These are phyloP conservation scores for Diaporthe eres DNA, from an alignment of 2,329 filamentous ascomycete species.

Conservation along the genomic window DNA sequence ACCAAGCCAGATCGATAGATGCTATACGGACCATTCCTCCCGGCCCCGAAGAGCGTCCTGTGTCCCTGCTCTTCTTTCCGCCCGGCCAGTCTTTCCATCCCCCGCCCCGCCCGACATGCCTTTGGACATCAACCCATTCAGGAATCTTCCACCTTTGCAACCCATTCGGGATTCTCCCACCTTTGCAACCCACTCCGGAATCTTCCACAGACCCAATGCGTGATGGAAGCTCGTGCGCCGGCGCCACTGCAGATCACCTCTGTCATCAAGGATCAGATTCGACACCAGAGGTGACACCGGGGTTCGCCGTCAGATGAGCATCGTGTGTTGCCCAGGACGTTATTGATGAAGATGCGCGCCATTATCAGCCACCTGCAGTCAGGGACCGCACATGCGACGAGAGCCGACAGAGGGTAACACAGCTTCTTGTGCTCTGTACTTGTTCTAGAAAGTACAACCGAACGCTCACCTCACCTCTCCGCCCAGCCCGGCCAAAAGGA, in stretches of 20 bases:
- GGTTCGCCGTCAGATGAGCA: conserved; percentile 6
- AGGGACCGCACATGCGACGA: background rate
- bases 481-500: conserved; percentile 1
- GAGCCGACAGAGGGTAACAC: background rate
- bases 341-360: background rate
- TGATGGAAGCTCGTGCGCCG: background rate
- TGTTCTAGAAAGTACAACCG: conserved; percentile 28
- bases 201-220: background rate
- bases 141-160: background rate
- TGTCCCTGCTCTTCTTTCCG: background rate
- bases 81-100: background rate
- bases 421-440: background rate
- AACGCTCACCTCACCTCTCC: background rate
- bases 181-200: background rate
- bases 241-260: background rate
- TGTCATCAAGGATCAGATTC: background rate
- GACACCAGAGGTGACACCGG: background rate
- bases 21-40: conserved; percentile 4
- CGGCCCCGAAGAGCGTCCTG: no score
- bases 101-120: background rate
- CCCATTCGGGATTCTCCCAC: background rate
- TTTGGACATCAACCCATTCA: conserved; percentile 9
- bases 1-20: conserved; percentile 14
- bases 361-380: conserved; percentile 8
- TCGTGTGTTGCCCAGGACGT: conserved; percentile 7